A percentile compares a stretch with the other conserved stretches of the same genome.
Conservation (phyloP, 2,329 filamentous ascomycete genomes). For the Teratosphaeria nubilosa region DNA sequence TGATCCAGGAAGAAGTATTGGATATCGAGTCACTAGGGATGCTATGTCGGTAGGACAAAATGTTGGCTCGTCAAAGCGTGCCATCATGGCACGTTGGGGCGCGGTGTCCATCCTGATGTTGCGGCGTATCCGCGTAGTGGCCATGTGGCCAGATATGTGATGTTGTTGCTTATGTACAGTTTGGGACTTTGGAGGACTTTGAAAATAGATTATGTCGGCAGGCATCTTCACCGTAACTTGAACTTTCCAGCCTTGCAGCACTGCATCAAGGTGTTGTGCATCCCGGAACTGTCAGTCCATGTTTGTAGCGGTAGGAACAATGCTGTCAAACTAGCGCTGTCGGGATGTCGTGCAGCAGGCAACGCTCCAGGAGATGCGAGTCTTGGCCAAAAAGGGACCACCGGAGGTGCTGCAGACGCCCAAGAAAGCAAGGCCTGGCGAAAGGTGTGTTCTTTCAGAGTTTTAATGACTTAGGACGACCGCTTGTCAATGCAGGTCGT, state of each 20-base stretch:
- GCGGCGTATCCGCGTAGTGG: slow-evolving; percentile 8
- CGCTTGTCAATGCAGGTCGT: slow-evolving; percentile 3
- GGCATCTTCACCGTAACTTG: background rate
- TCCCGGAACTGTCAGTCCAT: slow-evolving; percentile 2
- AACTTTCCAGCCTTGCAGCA: background rate
- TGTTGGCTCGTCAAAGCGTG: slow-evolving; percentile 17
- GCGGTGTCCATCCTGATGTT: slow-evolving; percentile 7
- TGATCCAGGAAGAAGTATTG: background rate
- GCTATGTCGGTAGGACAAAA: slow-evolving; percentile 16
- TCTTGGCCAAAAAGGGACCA: background rate
- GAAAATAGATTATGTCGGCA: slow-evolving; percentile 18
- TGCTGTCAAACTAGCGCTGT: slow-evolving; percentile 1
- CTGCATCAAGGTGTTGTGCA: background rate
- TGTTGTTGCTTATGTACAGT: slow-evolving; percentile 5
- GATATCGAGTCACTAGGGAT: slow-evolving; percentile 8
- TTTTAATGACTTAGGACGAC: slow-evolving; percentile 1
- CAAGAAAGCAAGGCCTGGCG: background rate
- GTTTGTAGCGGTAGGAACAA: background rate
- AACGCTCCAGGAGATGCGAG: background rate
- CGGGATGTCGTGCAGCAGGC: slow-evolving; percentile 1
- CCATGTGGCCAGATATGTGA: slow-evolving; percentile 7
- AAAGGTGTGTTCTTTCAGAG: background rate
- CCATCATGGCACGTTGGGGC: slow-evolving; percentile 17
- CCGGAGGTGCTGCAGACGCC: background rate
- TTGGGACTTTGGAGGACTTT: slow-evolving; percentile 10